Evolutionary conservation across 2,329 filamentous ascomycete genomes (phyloP).

Genomic region (Trichoderma hamatum): DNA sequence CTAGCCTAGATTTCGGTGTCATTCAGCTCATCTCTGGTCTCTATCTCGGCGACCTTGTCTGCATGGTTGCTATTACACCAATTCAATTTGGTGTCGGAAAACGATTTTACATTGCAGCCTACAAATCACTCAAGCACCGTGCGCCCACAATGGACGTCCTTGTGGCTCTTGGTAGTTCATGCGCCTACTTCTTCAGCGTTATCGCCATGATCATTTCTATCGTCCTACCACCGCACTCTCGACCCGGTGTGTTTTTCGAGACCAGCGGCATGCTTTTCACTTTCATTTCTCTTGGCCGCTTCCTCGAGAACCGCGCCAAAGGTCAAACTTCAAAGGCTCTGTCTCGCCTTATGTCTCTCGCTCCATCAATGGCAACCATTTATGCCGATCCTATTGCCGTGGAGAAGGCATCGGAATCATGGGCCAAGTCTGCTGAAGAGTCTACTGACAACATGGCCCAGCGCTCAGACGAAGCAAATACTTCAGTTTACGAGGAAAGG

Average conservation of each 20-base stretch:
- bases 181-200: constrained; percentile 94
- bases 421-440: constrained; percentile 48
- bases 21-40: constrained; percentile 71
- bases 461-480: constrained; percentile 41
- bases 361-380: constrained; percentile 95
- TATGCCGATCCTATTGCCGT: constrained; percentile 93
- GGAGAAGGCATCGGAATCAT: constrained; percentile 83
- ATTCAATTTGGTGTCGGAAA: constrained; percentile 96
- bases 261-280: constrained; percentile 98
- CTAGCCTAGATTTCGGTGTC: constrained; percentile 74
- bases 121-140: constrained; percentile 85
- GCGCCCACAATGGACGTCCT: constrained; percentile 98
- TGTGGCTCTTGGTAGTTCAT: constrained; percentile 89
- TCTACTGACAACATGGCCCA: constrained; percentile 49
- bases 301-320: constrained; percentile 91
- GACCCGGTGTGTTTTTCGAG: constrained; percentile 90
- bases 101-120: constrained; percentile 93
- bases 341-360: constrained; percentile 91
- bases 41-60: constrained; percentile 85
- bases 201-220: constrained; percentile 85
- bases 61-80: constrained; percentile 81
- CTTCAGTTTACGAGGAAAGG: constrained; percentile 75
- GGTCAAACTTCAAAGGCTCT: constrained; percentile 94
- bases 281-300: constrained; percentile 89
- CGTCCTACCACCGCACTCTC: constrained; percentile 70